Evolutionary conservation across 2,329 filamentous ascomycete genomes (phyloP).

Genomic region (Lachnellula suecica): DNA sequence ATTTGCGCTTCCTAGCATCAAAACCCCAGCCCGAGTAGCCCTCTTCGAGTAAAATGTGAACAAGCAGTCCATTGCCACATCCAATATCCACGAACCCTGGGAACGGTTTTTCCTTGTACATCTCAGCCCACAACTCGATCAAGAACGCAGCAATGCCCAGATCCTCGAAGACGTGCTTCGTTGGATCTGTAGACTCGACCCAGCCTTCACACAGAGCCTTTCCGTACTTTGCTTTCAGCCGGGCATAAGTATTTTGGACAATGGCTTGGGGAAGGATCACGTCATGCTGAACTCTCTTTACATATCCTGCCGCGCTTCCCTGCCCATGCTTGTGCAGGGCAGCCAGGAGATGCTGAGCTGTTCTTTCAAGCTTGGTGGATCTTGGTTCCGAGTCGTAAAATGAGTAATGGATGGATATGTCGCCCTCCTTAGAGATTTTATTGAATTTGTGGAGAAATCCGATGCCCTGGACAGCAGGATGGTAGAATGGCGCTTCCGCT

Average conservation of each 20-base stretch:
- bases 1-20: conserved; percentile 82
- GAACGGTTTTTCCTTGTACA: conserved; percentile 66
- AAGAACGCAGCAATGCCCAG: conserved; percentile 87
- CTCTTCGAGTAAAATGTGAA: conserved; percentile 77
- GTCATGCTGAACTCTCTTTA: conserved; percentile 84
- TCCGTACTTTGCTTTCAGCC: conserved; percentile 79
- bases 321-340: conserved; percentile 73
- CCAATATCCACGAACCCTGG: conserved; percentile 95
- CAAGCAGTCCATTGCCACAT: conserved; percentile 89
- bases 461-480: conserved; percentile 72
- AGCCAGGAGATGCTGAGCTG: conserved; percentile 66
- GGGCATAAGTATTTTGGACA: conserved; percentile 80
- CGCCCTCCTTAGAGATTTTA: conserved; percentile 40
- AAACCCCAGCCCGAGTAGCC: conserved; percentile 88
- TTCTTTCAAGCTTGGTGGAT: conserved; percentile 57
- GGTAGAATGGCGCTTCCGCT: conserved; percentile 79
- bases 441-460: conserved; percentile 74
- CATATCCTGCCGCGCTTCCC: conserved; percentile 63
- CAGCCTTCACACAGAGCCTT: conserved; percentile 68
- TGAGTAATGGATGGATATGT: conserved; percentile 60
- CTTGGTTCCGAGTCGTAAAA: conserved; percentile 43
- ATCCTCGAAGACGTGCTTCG: conserved; percentile 95
- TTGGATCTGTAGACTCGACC: conserved; percentile 83
- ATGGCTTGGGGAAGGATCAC: conserved; percentile 71
- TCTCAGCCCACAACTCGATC: conserved; percentile 84